phyloP scores from a whole-genome alignment of 2,329 filamentous ascomycete species.

The Ophiostoma quercus region DNA sequence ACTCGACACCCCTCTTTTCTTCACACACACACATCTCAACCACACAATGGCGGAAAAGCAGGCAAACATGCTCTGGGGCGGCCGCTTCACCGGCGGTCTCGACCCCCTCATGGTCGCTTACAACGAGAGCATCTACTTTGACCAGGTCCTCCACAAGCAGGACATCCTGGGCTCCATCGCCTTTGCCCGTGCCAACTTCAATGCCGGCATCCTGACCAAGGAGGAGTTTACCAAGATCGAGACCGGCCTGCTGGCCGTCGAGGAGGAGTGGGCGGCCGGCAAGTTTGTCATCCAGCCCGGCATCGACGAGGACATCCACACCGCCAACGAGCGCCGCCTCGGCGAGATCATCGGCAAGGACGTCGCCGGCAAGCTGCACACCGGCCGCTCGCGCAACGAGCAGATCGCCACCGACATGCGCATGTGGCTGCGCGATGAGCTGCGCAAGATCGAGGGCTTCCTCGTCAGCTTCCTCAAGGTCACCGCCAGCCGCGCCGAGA shows the following conservation, averaged over 20 bases:
- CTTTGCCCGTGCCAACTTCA: constrained; percentile 73
- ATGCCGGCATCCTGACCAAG: constrained; percentile 65
- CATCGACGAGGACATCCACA: constrained; percentile 59
- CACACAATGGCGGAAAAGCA: constrained; percentile 34
- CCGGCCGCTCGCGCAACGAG: constrained; percentile 80
- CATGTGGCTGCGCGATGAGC: constrained; percentile 74
- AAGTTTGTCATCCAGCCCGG: constrained; percentile 49
- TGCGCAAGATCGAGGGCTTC: constrained; percentile 63
- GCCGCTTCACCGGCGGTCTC: constrained; percentile 61
- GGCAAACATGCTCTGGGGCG: constrained; percentile 42
- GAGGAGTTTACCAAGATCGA: constrained; percentile 72
- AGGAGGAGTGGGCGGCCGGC: constrained; percentile 49
- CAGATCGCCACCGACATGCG: constrained; percentile 89
- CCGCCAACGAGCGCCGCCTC: constrained; percentile 64
- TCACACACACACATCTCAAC: background rate
- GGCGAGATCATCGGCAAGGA: constrained; percentile 84
- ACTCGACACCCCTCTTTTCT: background rate
- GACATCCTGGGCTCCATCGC: constrained; percentile 77
- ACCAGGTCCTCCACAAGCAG: constrained; percentile 70
- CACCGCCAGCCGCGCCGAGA: constrained; percentile 62
- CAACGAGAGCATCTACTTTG: constrained; percentile 76
- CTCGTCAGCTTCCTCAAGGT: constrained; percentile 66
- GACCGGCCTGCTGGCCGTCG: constrained; percentile 56
- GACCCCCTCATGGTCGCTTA: constrained; percentile 83
- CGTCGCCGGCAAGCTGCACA: constrained; percentile 83